A percentile compares a stretch with the other conserved stretches of the same genome.
Conservation (phyloP, 202 grass and related monocot species). For the Setaria viridis region DNA sequence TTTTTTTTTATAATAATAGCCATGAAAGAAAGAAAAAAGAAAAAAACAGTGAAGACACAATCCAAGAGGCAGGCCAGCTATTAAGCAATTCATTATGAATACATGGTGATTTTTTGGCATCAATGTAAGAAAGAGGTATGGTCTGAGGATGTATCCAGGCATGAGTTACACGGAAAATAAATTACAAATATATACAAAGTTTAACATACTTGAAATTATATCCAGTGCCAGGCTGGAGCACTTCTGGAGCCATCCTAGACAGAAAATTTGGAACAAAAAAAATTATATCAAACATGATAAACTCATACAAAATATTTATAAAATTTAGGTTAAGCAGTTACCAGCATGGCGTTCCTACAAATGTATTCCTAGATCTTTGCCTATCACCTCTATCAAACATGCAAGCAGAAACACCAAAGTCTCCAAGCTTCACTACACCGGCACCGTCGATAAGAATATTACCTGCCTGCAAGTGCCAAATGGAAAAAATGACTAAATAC, state of each 20-base stretch:
- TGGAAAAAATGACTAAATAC: neutral
- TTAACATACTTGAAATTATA: slow-evolving; percentile 97
- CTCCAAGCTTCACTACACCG: slow-evolving; percentile 92
- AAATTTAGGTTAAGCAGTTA: slow-evolving; percentile 37
- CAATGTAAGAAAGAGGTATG: neutral
- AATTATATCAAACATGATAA: slow-evolving; percentile 29
- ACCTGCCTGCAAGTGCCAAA: slow-evolving; percentile 68
- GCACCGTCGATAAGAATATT: slow-evolving; percentile 95
- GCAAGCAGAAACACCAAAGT: slow-evolving; percentile 97
- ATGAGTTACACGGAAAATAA: slow-evolving; percentile 4
- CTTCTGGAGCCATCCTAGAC: slow-evolving; percentile 98
- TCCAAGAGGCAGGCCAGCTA: neutral
- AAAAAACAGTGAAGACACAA: neutral
- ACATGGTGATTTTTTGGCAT: slow-evolving; percentile 9
- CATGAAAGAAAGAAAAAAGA: neutral
- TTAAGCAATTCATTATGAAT: slow-evolving; percentile 14
- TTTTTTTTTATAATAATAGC: neutral
- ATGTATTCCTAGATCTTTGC: slow-evolving; percentile 95
- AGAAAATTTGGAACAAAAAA: slow-evolving; percentile 40
- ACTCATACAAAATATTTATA: slow-evolving; percentile 19
- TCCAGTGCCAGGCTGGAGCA: slow-evolving; percentile 92
- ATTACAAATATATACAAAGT: slow-evolving; percentile 36
- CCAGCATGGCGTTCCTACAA: slow-evolving; percentile 99
- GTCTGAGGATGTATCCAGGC: slow-evolving; percentile 16
- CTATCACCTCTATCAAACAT: slow-evolving; percentile 99